Conservation (phyloP, 495 filamentous ascomycete species). For the Rhizodiscina lignyota region DNA sequence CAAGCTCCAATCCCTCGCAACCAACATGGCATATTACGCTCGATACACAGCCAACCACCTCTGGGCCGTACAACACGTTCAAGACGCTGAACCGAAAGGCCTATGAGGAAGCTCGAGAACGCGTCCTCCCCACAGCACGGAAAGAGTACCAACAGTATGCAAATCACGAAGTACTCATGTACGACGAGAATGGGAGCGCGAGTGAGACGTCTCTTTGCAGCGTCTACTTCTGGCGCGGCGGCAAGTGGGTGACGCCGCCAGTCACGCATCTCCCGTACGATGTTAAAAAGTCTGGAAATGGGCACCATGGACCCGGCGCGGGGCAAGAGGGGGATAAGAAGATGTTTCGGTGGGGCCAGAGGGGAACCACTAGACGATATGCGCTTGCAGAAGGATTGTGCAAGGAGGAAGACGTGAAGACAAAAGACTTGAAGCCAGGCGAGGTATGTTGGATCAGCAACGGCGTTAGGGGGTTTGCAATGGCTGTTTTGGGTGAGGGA, state of each 20-base stretch:
- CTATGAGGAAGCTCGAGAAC: conserved; percentile 14
- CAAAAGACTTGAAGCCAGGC: conserved; percentile 42
- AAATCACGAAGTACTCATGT: conserved; percentile 53
- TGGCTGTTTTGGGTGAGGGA: too few species aligned
- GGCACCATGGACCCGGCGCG: neutral
- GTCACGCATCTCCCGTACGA: conserved; percentile 12
- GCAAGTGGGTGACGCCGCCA: conserved; percentile 49
- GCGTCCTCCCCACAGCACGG: conserved; percentile 16
- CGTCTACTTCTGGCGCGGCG: conserved; percentile 56
- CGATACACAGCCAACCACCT: conserved; percentile 12
- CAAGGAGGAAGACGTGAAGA: conserved; percentile 40
- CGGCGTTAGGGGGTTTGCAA: conserved; percentile 65
- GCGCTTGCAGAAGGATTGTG: conserved; percentile 47
- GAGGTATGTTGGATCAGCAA: conserved; percentile 78
- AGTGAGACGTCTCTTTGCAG: conserved; percentile 82
- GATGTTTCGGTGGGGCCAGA: conserved; percentile 50
- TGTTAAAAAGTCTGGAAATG: neutral
- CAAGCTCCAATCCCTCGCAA: neutral
- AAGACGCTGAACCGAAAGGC: conserved; percentile 19
- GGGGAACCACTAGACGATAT: conserved; percentile 70
- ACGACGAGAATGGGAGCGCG: conserved; percentile 47
- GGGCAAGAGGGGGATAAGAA: conserved; percentile 15
- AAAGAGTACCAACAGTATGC: conserved; percentile 13
- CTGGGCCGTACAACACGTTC: conserved; percentile 14
- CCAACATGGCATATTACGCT: conserved; percentile 14